phyloP scores from a whole-genome alignment of 1,139 yeast species.

The Diutina rugosa region DNA sequence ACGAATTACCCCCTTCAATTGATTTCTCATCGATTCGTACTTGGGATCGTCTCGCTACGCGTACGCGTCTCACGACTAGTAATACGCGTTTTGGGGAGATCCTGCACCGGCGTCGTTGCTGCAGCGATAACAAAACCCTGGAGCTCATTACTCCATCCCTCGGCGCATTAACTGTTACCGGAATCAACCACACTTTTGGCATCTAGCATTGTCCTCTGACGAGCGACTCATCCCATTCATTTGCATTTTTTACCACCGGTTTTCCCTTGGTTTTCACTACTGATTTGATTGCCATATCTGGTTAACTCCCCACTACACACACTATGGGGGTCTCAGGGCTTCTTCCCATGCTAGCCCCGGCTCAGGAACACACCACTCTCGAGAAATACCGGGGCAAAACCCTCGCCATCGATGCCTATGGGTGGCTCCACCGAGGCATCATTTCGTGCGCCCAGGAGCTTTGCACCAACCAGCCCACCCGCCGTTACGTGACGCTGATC shows the following conservation, averaged over 20 bases:
- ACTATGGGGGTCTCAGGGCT: conserved; percentile 77
- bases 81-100: no score
- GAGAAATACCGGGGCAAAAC: conserved; percentile 59
- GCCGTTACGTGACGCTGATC: conserved; percentile 47
- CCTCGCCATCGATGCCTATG: conserved; percentile 87
- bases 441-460: conserved; percentile 77
- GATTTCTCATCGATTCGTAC: no score
- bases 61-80: background rate
- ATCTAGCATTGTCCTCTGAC: background rate
- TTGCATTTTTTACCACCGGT: background rate
- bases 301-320: background rate
- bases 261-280: background rate
- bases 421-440: conserved; percentile 90
- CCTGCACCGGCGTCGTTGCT: background rate
- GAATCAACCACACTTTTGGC: background rate
- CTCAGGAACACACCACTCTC: conserved; percentile 48
- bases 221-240: background rate
- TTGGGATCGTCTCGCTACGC: background rate
- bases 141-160: background rate
- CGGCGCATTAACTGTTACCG: background rate
- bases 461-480: conserved; percentile 59
- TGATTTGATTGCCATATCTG: background rate
- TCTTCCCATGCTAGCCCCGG: conserved; percentile 59
- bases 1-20: no score
- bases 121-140: background rate